Evolutionary conservation across 2,329 filamentous ascomycete genomes (phyloP).

Genomic region (Aspergillus persii): DNA sequence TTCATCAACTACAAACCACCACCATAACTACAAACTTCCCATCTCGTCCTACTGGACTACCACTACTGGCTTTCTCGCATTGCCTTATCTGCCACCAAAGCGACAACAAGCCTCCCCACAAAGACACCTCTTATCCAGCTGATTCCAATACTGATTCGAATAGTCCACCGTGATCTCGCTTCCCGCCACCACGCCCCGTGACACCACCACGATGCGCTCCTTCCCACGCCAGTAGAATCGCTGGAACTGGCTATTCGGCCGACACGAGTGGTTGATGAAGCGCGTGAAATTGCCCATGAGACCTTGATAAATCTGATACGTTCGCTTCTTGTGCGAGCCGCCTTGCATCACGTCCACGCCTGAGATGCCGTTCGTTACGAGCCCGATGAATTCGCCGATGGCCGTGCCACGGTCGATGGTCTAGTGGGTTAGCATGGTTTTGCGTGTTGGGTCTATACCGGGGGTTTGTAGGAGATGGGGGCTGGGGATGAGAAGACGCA

Average conservation of each 20-base stretch:
- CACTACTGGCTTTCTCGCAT: no score
- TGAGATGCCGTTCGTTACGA: conserved; percentile 53
- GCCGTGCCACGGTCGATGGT: conserved; percentile 53
- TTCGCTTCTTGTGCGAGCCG: conserved; percentile 29
- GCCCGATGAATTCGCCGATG: conserved; percentile 56
- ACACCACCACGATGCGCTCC: conserved; percentile 56
- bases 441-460: no score
- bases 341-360: conserved; percentile 57
- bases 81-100: conserved; percentile 9
- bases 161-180: conserved; percentile 59
- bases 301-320: conserved; percentile 60
- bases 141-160: conserved; percentile 57
- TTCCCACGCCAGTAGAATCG: conserved; percentile 57
- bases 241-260: conserved; percentile 57
- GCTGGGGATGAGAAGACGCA: conserved; percentile 7
- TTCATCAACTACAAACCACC: not conserved
- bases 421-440: conserved; percentile 13
- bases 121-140: conserved; percentile 55
- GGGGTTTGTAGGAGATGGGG: not conserved
- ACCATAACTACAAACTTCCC: not conserved
- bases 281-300: conserved; percentile 55
- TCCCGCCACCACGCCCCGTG: conserved; percentile 54
- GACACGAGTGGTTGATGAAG: conserved; percentile 60
- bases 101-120: conserved; percentile 54
- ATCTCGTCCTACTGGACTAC: not conserved